Evolutionary conservation across 2,329 filamentous ascomycete species (phyloP), one percentile per base, ranked within the genome.

Genomic region (Cladosporium oxysporum): DNA sequence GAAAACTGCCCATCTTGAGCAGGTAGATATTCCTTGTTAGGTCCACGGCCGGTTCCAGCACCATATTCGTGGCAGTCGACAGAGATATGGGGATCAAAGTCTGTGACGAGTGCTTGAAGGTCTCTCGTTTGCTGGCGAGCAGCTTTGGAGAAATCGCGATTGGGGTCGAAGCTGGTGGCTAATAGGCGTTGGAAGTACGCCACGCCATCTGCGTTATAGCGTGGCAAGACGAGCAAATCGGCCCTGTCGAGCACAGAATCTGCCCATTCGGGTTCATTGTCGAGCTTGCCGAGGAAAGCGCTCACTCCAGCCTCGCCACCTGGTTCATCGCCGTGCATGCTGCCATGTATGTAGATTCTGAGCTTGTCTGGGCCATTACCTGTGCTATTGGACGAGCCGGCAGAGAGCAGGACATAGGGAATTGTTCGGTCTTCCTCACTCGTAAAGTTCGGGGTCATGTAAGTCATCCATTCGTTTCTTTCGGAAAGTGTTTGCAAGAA

Each of bases 131-230:
- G 76, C 60, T 75, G 71, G 49, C 77, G 74, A 2, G 68, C 71
- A 26, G 78, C 72, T 62, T 78, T 79, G 10, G 73, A 72, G 68
- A 78, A 76, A 61, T 79, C 77, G 53, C 76, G 73, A 65, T 78
- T 79, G 0, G 75, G 73, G 61, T 79, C 77, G 62, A 74, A 76
- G 66, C 77, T 77, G n/a, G 74, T 75, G 1, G 77, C 76, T 3
- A 78, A 64, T 0, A 72, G 71, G 29, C 76, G 74, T 58, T 79
- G 76, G 67, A 79, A 78, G 66, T 73, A 79, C 1, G 71, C 70
- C 14, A 78, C 75, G 10, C 76, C 77, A 59, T 79, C 76, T 0
- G 75, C 75, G 23, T 78, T 78, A 69, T 78, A 78, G 4, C 76
- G 72, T 3, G 76, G 76, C 5, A 78, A 59, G 0, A 77, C 66